Evolutionary conservation across 2,329 filamentous ascomycete genomes (phyloP).

Genomic region (Scedosporium boydii): DNA sequence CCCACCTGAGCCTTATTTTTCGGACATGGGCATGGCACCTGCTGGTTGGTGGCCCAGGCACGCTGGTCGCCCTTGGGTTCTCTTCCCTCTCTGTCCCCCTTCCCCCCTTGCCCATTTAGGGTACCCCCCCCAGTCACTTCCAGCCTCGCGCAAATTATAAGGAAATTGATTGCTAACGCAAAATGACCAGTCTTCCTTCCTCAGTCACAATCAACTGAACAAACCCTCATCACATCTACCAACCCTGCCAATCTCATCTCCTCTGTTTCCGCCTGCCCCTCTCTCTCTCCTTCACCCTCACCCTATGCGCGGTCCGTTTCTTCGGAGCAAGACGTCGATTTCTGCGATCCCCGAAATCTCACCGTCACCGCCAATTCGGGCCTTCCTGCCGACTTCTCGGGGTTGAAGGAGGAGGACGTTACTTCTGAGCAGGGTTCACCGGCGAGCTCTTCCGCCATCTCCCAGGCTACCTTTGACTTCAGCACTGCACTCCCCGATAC

Average conservation of each 20-base stretch:
- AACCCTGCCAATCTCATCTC: slow-evolving; percentile 55
- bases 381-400: slow-evolving; percentile 52
- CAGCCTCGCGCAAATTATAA: too few relatives aligned
- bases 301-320: slow-evolving; percentile 62
- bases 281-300: slow-evolving; percentile 77
- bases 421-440: slow-evolving; percentile 29
- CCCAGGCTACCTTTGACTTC: slow-evolving; percentile 40
- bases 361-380: slow-evolving; percentile 55
- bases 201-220: background rate
- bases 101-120: too few relatives aligned
- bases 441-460: slow-evolving; percentile 19
- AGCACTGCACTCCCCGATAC: slow-evolving; percentile 40
- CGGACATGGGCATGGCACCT: too few relatives aligned
- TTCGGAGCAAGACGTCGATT: slow-evolving; percentile 66
- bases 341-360: slow-evolving; percentile 85
- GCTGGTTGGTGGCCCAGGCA: too few relatives aligned
- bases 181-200: slow-evolving; percentile 34
- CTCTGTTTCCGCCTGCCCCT: slow-evolving; percentile 64
- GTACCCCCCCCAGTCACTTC: too few relatives aligned
- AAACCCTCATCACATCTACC: background rate
- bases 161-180: slow-evolving; percentile 22
- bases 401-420: slow-evolving; percentile 55
- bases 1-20: background rate
- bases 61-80: too few relatives aligned
- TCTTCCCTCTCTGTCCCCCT: too few relatives aligned